phyloP scores from a whole-genome alignment of 139 green algal species.

The Diplosphaera chodatii region DNA sequence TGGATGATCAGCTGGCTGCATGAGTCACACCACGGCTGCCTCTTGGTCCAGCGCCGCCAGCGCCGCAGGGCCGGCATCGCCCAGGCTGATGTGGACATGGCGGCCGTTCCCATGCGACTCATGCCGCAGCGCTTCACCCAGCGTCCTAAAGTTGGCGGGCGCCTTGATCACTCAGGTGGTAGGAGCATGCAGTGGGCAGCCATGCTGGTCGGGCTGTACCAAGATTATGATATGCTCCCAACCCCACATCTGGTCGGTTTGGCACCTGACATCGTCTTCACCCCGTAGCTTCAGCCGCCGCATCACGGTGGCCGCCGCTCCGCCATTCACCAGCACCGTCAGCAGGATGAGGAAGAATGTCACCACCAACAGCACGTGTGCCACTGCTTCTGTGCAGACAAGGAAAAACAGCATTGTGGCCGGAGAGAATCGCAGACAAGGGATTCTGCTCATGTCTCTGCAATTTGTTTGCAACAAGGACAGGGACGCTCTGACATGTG shows the following conservation, averaged over 20 bases:
- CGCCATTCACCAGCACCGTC: constrained; percentile 57
- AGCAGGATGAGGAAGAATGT: constrained; percentile 49
- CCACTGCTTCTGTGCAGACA: neutral
- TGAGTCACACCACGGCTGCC: neutral
- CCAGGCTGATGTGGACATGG: neutral
- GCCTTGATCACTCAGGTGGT: too few relatives aligned
- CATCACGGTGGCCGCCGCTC: constrained; percentile 27
- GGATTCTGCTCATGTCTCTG: neutral
- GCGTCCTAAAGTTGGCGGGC: too few relatives aligned
- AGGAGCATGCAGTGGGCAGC: too few relatives aligned
- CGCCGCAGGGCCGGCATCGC: neutral
- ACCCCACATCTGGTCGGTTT: too few relatives aligned
- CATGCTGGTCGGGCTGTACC: too few relatives aligned
- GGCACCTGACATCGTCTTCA: neutral
- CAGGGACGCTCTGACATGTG: too few relatives aligned
- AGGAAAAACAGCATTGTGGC: too few relatives aligned
- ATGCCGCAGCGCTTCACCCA: neutral
- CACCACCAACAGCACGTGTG: constrained; percentile 33
- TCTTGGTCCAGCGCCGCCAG: neutral
- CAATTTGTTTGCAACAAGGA: too few relatives aligned
- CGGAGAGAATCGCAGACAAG: neutral
- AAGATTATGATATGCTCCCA: too few relatives aligned
- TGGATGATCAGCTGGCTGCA: too few relatives aligned
- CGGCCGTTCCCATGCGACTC: neutral
- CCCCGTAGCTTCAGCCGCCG: constrained; percentile 11